Conservation (phyloP, 768 basidiomycete genomes). For the Termitomyces sp. region DNA sequence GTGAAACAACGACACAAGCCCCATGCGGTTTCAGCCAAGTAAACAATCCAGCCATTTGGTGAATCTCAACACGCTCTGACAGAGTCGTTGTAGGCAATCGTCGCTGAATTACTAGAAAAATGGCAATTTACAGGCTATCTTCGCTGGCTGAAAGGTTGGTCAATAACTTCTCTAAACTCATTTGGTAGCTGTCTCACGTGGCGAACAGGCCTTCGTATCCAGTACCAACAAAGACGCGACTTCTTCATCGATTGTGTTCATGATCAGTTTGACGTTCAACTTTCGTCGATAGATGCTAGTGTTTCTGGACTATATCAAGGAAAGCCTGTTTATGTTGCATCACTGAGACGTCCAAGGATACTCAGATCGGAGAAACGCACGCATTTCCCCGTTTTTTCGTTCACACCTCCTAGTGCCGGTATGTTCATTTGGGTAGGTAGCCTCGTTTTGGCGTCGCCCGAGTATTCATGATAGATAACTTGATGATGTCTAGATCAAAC, state of each 20-base stretch:
- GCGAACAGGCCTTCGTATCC: slow-evolving; percentile 43
- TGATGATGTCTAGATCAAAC: slow-evolving; percentile 39
- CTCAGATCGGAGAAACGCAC: neutral
- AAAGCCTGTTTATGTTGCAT: slow-evolving; percentile 43
- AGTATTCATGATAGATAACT: neutral
- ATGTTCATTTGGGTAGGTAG: slow-evolving; percentile 72
- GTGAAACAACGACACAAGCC: slow-evolving; percentile 65
- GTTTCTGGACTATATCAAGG: slow-evolving; percentile 31
- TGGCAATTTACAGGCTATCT: slow-evolving; percentile 75
- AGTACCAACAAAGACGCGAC: slow-evolving; percentile 60
- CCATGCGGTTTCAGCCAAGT: slow-evolving; percentile 75
- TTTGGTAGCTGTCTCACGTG: neutral
- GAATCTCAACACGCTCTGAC: neutral
- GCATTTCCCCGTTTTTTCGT: slow-evolving; percentile 47
- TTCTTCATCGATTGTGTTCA: slow-evolving; percentile 60
- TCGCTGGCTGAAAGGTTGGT: slow-evolving; percentile 73
- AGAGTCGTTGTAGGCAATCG: slow-evolving; percentile 38
- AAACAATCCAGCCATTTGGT: neutral
- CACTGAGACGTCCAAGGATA: slow-evolving; percentile 23
- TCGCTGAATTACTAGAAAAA: slow-evolving; percentile 55
- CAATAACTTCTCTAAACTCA: too few relatives aligned
- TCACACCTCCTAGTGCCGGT: slow-evolving; percentile 75
- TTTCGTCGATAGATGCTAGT: slow-evolving; percentile 24
- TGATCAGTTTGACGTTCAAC: slow-evolving; percentile 58
- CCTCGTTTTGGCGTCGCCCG: slow-evolving; percentile 12